Percentiles rank a stretch among this genome's conserved stretches.
phyloP scores from a whole-genome alignment of 352 stramenopile species.

The Globisporangium lucens region DNA sequence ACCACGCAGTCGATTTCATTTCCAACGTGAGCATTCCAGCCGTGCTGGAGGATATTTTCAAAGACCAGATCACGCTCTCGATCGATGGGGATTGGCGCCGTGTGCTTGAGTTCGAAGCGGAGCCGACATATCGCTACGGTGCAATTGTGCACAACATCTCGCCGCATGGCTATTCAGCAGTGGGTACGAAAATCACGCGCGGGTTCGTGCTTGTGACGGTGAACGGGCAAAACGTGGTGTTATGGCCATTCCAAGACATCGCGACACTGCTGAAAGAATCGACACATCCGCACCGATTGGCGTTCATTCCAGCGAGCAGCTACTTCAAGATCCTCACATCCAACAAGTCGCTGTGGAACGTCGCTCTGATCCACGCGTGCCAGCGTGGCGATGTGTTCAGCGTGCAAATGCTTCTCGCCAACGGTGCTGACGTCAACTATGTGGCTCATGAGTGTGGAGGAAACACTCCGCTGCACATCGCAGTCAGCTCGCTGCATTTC shows the following conservation, averaged over 20 bases:
- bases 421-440: constrained; percentile 87
- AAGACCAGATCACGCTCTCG: constrained; percentile 86
- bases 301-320: constrained; percentile 79
- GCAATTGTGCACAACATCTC: constrained; percentile 79
- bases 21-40: constrained; percentile 83
- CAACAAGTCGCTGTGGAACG: constrained; percentile 88
- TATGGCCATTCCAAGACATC: constrained; percentile 83
- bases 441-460: constrained; percentile 75
- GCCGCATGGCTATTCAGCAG: constrained; percentile 60
- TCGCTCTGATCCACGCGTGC: constrained; percentile 84
- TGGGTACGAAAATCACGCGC: constrained; percentile 70
- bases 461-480: constrained; percentile 78
- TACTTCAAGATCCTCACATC: constrained; percentile 88
- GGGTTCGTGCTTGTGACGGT: constrained; percentile 81
- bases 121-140: constrained; percentile 83
- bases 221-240: constrained; percentile 84
- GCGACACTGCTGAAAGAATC: constrained; percentile 61
- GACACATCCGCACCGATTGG: constrained; percentile 65
- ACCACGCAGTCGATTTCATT: constrained; percentile 83
- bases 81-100: constrained; percentile 84
- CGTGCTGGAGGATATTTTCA: constrained; percentile 88
- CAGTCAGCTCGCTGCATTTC: constrained; percentile 77
- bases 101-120: constrained; percentile 77
- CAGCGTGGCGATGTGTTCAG: constrained; percentile 80
- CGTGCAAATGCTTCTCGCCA: constrained; percentile 86